A percentile compares a stretch with the other conserved stretches of the same genome.
These are phyloP conservation scores for Paracamarosporium sp. DNA, from an alignment of 2,329 filamentous ascomycete species.

Conservation along the genomic window DNA sequence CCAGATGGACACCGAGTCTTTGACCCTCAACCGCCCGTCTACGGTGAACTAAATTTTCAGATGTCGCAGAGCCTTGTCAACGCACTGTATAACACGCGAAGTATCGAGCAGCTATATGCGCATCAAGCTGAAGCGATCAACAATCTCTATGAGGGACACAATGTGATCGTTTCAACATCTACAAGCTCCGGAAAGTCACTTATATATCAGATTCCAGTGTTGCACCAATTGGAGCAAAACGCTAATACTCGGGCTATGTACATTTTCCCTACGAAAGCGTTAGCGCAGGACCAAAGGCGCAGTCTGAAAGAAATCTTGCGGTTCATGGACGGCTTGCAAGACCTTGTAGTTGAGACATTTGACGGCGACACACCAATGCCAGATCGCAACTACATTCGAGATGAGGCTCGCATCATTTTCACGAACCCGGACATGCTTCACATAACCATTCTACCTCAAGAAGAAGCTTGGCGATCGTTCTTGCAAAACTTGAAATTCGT, in stretches of 20 bases:
- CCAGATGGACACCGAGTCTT: slow-evolving; percentile 92
- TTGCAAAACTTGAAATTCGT: slow-evolving; percentile 90
- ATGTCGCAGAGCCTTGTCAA: slow-evolving; percentile 95
- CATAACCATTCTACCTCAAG: slow-evolving; percentile 89
- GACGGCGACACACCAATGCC: slow-evolving; percentile 91
- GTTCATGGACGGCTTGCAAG: slow-evolving; percentile 79
- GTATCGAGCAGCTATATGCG: slow-evolving; percentile 84
- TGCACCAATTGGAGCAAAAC: slow-evolving; percentile 85
- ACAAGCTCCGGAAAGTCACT: slow-evolving; percentile 96
- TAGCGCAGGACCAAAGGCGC: slow-evolving; percentile 91
- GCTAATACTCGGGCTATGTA: slow-evolving; percentile 85
- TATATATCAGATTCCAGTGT: slow-evolving; percentile 95
- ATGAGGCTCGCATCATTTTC: slow-evolving; percentile 91
- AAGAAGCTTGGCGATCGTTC: slow-evolving; percentile 86
- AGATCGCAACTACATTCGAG: slow-evolving; percentile 79
- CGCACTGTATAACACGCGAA: slow-evolving; percentile 88
- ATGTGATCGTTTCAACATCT: slow-evolving; percentile 93
- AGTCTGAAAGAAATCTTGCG: slow-evolving; percentile 84
- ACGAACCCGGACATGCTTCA: slow-evolving; percentile 99
- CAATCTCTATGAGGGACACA: slow-evolving; percentile 76
- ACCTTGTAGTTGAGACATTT: slow-evolving; percentile 86
- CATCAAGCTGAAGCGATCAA: slow-evolving; percentile 97
- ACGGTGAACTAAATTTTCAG: slow-evolving; percentile 82
- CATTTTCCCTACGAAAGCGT: slow-evolving; percentile 95
- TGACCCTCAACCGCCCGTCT: slow-evolving; percentile 80